Base-by-base conservation (phyloP, 2,329 filamentous ascomycete species). In the Amphichorda felina region DNA sequence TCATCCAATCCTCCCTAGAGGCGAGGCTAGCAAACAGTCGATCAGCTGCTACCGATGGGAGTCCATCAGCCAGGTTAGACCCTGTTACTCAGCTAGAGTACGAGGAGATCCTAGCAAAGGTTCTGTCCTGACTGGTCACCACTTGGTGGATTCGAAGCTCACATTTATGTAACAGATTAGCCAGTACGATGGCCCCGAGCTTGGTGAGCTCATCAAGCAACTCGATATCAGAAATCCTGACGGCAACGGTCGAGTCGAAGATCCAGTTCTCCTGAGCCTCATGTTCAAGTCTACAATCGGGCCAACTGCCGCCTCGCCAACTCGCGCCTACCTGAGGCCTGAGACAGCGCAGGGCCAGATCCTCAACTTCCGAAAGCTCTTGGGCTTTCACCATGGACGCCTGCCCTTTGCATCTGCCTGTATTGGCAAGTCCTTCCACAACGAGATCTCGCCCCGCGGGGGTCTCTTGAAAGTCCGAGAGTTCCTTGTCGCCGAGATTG, bases 211-310 rank as follows among this genome's bases (percentile, higher is more conserved):
- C 21, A 80, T 82, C 55, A 63, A 59, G 45, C 77, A 78, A 58
- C 70, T 75, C 54, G 65, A 78, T 44, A 80, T 82, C 53, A 70
- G 70, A 50, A 80, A 79, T 51, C 77, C 77, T 16, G 60, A 64
- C 19, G 75, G 70, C 44, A 70, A 70, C 44, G 71, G 70, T 45
- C 64, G 75, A 40, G 62, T 80, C 24, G 60, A 68, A 17, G 70
- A 71, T 18, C 77, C 77, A 2, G 69, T 76, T 28, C 63, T 74
- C n/a, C 80, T 81, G 64, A 81, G 81, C 53, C 64, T 81, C 45
- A 81, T 82, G 77, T 82, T 82, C 61, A 71, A 77, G 53, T 80
- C 76, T 27, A 66, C 73, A 15, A 79, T 81, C 47, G 77, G 76
- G 31, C 77, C 78, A 18, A 77, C 72, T 51, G 69, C 72, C 40